Base-by-base conservation (phyloP, 2,329 filamentous ascomycete genomes). In the Fusarium sterilihyphosum region DNA sequence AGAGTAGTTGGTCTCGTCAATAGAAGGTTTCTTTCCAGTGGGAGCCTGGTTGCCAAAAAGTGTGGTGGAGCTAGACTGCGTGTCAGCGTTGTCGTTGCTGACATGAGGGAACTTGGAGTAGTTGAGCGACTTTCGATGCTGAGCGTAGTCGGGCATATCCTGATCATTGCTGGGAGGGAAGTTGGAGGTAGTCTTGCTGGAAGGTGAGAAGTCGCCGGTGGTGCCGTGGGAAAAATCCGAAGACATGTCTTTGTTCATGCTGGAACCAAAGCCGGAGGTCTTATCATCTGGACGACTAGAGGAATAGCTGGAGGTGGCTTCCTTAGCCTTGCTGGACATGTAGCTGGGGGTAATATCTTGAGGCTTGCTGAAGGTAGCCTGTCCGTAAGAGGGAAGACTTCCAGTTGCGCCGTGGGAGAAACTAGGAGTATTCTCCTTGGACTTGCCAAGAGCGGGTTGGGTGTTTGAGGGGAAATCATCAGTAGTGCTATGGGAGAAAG, bases 1-100 rank as follows among this genome's bases (percentile, higher is more conserved):
- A 12, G 61, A 60, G 22, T 70, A 70, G 47, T 70, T 47, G 14
- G 53, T 65, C 12, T 70, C 67, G 4, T 71, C 52, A 2, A 65
- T 31, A 4, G 67, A 70, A 10, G 66, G 46, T 4, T 38, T 56
- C 41, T 66, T 66, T 17, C 66, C 47, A 22, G 22, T 2, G 0
- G 41, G 37, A 8, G 40, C 31, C 2, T 70, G 59, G 31, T 44
- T 57, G 6, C 16, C 52, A 22, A 56, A 56, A 2, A 29, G 20
- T 0, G 35, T 29, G 13, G 10, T 54, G 6, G 52, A 17, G 9
- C 61, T 33, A 12, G 62, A 29, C 8, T 22, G 52, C 26, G 6
- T 46, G 1, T 4, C 26, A 0, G 18, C 22, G 4, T 33, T 14
- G 4, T 47, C 40, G 10, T 4, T 26, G 5, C 29, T 17, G 6